Evolutionary conservation across 768 basidiomycete species (phyloP).

Genomic region (Kwoniella heveanensis): DNA sequence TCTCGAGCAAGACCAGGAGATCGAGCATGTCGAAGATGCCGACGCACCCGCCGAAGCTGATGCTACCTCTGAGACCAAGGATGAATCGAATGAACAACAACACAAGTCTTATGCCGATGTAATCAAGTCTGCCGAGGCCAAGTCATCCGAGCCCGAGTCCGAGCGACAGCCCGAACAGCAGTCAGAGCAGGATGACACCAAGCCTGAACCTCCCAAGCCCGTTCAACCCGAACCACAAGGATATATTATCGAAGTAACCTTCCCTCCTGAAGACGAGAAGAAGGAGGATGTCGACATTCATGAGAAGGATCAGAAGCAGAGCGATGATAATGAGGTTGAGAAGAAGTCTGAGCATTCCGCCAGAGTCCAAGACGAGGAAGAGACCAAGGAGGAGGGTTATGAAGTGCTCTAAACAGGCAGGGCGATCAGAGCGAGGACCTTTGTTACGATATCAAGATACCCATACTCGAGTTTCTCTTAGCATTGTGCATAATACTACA

Average conservation of each 20-base stretch:
- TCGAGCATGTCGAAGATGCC: slow-evolving; percentile 28
- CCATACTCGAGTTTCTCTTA: background rate
- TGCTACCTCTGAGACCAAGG: background rate
- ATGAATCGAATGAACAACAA: background rate
- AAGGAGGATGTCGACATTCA: slow-evolving; percentile 9
- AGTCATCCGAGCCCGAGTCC: slow-evolving; percentile 2
- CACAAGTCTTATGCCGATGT: slow-evolving; percentile 17
- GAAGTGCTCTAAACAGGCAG: slow-evolving; percentile 23
- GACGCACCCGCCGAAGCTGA: slow-evolving; percentile 8
- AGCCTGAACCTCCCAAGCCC: too few species aligned
- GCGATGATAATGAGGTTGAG: slow-evolving; percentile 8
- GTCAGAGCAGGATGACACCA: too few species aligned
- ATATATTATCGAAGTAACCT: slow-evolving; percentile 16
- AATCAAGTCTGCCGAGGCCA: slow-evolving; percentile 3
- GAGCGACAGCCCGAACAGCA: background rate
- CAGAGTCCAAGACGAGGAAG: slow-evolving; percentile 13
- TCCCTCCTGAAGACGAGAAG: slow-evolving; percentile 5
- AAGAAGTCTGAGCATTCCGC: slow-evolving; percentile 10
- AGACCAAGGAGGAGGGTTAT: slow-evolving; percentile 28
- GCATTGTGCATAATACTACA: background rate
- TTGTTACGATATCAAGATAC: background rate
- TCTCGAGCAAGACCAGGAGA: slow-evolving; percentile 7
- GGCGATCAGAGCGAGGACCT: too few species aligned
- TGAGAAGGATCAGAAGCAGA: slow-evolving; percentile 10
- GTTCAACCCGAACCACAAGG: background rate